These are phyloP conservation scores for Lonicera japonica DNA, from an alignment of 129 eudicot species.

Conservation along the genomic window DNA sequence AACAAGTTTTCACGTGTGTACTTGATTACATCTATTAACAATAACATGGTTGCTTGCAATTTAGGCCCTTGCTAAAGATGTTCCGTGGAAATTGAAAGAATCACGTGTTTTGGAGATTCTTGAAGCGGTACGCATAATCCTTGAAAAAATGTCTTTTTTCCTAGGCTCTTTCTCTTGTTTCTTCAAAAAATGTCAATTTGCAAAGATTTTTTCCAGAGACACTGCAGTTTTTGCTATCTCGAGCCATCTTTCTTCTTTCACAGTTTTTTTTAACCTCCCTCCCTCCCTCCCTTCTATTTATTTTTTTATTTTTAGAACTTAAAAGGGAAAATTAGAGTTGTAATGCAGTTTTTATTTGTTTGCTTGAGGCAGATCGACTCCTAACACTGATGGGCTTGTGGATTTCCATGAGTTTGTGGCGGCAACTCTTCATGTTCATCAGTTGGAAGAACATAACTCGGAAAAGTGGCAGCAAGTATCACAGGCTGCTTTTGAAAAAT, in stretches of 20 bases:
- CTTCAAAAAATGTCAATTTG: too few relatives aligned
- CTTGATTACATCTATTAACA: neutral
- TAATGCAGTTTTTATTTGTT: conserved; percentile 6
- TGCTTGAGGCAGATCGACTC: conserved; percentile 69
- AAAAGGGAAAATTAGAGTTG: neutral
- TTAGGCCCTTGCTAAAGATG: conserved; percentile 97
- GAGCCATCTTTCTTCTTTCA: too few relatives aligned
- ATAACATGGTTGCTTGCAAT: conserved; percentile 8
- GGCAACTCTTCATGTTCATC: conserved; percentile 94
- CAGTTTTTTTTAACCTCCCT: too few relatives aligned
- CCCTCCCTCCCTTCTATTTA: too few relatives aligned
- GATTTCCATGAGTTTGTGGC: conserved; percentile 97
- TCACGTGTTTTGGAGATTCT: conserved; percentile 78
- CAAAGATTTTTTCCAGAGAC: too few relatives aligned
- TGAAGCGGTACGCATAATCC: conserved; percentile 63
- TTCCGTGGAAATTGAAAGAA: conserved; percentile 98
- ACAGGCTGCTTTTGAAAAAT: conserved; percentile 93
- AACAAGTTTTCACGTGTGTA: neutral
- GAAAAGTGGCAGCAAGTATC: conserved; percentile 81
- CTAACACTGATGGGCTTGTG: conserved; percentile 92
- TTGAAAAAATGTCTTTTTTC: neutral
- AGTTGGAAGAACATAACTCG: conserved; percentile 82
- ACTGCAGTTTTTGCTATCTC: too few relatives aligned
- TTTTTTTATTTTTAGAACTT: too few relatives aligned
- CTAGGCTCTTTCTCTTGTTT: too few relatives aligned